phyloP scores from a whole-genome alignment of 2,329 filamentous ascomycete genomes.

The Aspergillus caelatus region DNA sequence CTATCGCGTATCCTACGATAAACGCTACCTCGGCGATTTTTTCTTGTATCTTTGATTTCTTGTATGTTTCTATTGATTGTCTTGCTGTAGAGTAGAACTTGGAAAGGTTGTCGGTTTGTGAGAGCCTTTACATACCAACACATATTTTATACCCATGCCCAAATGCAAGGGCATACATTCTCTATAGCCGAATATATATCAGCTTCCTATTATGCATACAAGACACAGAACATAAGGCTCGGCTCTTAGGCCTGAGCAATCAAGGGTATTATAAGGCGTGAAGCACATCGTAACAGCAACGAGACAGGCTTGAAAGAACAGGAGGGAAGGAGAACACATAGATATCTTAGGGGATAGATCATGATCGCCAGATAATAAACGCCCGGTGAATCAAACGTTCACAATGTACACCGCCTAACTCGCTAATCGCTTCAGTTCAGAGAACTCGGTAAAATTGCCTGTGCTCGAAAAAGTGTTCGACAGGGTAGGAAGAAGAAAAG shows the following conservation, averaged over 20 bases:
- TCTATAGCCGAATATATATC: constrained; percentile 3
- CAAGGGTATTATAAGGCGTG: constrained; percentile 6
- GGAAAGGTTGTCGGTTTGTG: background rate
- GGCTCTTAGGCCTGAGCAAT: background rate
- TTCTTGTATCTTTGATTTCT: background rate
- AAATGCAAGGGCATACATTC: background rate
- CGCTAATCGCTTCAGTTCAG: constrained; percentile 30
- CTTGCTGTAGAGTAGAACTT: background rate
- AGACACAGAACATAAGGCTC: background rate
- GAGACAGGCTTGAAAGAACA: background rate
- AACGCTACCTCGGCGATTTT: too few species aligned
- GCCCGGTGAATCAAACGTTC: constrained; percentile 21
- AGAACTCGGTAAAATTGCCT: background rate
- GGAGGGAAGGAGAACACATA: constrained; percentile 4
- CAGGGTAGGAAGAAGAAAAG: constrained; percentile 1
- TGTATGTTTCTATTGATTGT: background rate
- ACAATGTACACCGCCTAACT: constrained; percentile 18
- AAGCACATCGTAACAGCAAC: constrained; percentile 1
- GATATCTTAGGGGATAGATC: constrained; percentile 14
- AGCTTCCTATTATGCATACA: background rate
- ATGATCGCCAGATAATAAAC: constrained; percentile 23
- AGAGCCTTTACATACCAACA: background rate
- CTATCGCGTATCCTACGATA: too few species aligned
- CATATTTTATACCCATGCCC: background rate
- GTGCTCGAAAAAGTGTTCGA: background rate